Evolutionary conservation across 23 red algal genomes (phyloP).

Genomic region (Gracilaria domingensis): DNA sequence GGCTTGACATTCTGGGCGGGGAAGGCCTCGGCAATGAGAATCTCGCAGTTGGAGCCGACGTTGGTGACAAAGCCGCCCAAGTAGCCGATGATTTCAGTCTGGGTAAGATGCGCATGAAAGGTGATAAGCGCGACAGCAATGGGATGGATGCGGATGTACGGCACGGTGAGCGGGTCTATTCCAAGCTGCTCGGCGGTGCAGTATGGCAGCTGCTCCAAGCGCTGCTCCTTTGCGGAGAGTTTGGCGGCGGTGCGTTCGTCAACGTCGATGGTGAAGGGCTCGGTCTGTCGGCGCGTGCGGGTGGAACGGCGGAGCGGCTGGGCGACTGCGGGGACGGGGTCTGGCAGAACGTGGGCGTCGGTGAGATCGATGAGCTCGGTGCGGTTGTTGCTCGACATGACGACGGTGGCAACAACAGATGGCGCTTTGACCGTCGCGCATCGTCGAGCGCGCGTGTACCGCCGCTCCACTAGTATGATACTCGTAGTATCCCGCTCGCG

Average conservation of each 20-base stretch:
- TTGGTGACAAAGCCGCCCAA: slow-evolving; percentile 65
- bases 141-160: slow-evolving; percentile 69
- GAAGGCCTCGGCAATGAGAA: slow-evolving; percentile 75
- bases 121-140: slow-evolving; percentile 69
- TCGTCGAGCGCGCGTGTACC: background rate
- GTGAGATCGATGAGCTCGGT: slow-evolving; percentile 31
- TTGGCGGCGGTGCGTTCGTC: background rate
- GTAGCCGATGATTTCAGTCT: slow-evolving; percentile 88
- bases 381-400: slow-evolving; percentile 11
- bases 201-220: slow-evolving; percentile 47
- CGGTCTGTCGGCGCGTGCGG: background rate
- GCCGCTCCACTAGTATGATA: too few relatives aligned
- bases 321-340: too few relatives aligned
- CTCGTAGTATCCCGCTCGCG: too few relatives aligned
- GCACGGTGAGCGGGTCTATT: slow-evolving; percentile 16
- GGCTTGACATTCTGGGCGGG: slow-evolving; percentile 43
- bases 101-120: slow-evolving; percentile 82
- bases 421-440: too few relatives aligned
- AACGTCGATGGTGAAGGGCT: slow-evolving; percentile 26
- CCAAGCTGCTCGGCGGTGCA: slow-evolving; percentile 42
- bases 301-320: slow-evolving; percentile 22
- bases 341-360: background rate
- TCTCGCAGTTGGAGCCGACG: background rate
- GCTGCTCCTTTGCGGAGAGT: background rate
- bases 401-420: background rate